A percentile compares a stretch with the other conserved stretches of the same genome.
phyloP scores from a whole-genome alignment of 306 rosid species.

The Ceratonia siliqua region DNA sequence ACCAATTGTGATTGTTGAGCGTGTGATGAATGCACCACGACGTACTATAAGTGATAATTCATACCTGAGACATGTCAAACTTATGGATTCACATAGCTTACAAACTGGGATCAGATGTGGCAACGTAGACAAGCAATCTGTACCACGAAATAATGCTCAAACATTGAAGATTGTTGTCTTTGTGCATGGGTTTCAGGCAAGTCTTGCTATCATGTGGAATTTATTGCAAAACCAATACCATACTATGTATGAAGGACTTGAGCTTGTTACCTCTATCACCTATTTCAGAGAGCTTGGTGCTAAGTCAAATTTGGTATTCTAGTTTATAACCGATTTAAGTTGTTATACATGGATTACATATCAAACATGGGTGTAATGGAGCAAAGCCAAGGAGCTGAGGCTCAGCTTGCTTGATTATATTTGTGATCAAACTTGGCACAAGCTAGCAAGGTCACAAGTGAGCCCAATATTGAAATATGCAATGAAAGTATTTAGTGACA shows the following conservation, averaged over 20 bases:
- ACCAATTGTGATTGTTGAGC: slow-evolving; percentile 87
- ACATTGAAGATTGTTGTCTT: slow-evolving; percentile 83
- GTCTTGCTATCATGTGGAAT: slow-evolving; percentile 38
- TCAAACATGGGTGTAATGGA: slow-evolving; percentile 5
- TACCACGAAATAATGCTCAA: slow-evolving; percentile 49
- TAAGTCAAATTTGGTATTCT: not conserved
- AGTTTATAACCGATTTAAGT: slow-evolving; percentile 6
- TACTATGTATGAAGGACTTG: slow-evolving; percentile 15
- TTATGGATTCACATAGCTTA: slow-evolving; percentile 42
- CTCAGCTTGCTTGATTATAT: slow-evolving; percentile 2
- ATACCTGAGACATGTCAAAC: slow-evolving; percentile 52
- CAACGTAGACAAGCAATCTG: slow-evolving; percentile 42
- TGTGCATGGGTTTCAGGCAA: slow-evolving; percentile 99
- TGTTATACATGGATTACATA: slow-evolving; percentile 22
- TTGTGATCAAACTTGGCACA: not conserved
- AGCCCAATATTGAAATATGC: not conserved
- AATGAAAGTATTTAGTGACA: not conserved
- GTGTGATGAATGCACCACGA: slow-evolving; percentile 70
- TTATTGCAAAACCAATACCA: slow-evolving; percentile 33
- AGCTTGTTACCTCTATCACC: not conserved
- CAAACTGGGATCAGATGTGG: slow-evolving; percentile 42
- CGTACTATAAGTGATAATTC: slow-evolving; percentile 74
- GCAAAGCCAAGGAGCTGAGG: not conserved
- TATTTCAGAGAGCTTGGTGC: not conserved
- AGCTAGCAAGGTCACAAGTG: not conserved